Percentiles rank a stretch among this genome's conserved stretches.
phyloP scores from a whole-genome alignment of 495 filamentous ascomycete species.

The Emericellopsis terricola region DNA sequence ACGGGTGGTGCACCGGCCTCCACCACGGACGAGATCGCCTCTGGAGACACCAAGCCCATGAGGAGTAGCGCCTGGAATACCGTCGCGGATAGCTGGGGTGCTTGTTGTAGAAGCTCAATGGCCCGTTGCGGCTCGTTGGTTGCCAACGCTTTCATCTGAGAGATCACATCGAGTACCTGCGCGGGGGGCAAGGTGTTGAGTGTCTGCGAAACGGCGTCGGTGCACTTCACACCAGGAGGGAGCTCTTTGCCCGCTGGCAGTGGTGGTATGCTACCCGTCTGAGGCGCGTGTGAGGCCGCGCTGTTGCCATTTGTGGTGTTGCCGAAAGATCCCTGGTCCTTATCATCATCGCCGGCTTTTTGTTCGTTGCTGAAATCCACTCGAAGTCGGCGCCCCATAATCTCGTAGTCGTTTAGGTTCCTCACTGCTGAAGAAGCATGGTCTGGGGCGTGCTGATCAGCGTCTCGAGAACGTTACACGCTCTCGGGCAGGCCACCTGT shows the following conservation, averaged over 20 bases:
- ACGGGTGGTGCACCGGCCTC: conserved; percentile 16
- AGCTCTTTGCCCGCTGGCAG: conserved; percentile 74
- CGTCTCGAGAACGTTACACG: too few species aligned
- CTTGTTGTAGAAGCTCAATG: conserved; percentile 70
- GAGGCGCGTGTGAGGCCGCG: conserved; percentile 6
- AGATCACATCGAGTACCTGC: conserved; percentile 85
- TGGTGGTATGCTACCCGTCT: conserved; percentile 39
- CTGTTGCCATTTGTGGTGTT: conserved; percentile 14
- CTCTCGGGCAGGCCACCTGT: too few species aligned
- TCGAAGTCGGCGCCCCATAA: conserved; percentile 84
- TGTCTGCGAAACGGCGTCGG: conserved; percentile 81
- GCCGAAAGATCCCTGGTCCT: conserved; percentile 5
- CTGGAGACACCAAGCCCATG: conserved; percentile 71
- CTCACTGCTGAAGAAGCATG: conserved; percentile 86
- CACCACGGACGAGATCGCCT: conserved; percentile 29
- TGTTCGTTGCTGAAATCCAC: conserved; percentile 90
- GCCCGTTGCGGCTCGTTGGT: conserved; percentile 67
- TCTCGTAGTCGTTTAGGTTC: conserved; percentile 89
- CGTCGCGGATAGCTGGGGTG: conserved; percentile 86
- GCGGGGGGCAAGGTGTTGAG: conserved; percentile 68
- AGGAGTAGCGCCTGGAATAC: conserved; percentile 90
- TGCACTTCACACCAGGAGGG: conserved; percentile 59
- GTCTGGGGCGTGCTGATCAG: too few species aligned
- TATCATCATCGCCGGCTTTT: conserved; percentile 51
- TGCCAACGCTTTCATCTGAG: conserved; percentile 82